A percentile compares a stretch with the other conserved stretches of the same genome.
Evolutionary conservation across 257 asterid genomes (phyloP).

Genomic region (Capsicum baccatum): DNA sequence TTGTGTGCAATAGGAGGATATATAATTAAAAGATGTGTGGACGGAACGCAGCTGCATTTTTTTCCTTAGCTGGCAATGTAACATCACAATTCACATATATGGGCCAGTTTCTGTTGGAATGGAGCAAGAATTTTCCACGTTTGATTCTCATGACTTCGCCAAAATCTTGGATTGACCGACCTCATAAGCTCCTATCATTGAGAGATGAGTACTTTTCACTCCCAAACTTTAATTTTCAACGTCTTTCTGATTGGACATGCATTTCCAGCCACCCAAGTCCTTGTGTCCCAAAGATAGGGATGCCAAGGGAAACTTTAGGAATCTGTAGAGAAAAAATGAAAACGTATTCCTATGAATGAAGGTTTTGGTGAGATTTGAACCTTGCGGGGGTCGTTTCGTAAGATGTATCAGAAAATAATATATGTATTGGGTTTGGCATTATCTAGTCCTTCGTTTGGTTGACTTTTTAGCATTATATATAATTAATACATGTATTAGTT

Average conservation of each 20-base stretch:
- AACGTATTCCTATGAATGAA: not conserved
- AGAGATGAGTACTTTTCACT: not conserved
- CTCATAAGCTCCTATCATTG: not conserved
- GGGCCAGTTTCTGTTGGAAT: not conserved
- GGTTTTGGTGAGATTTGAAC: no score
- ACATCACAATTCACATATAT: not conserved
- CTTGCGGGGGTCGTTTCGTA: no score
- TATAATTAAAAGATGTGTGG: not conserved
- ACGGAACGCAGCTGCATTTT: not conserved
- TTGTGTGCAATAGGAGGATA: not conserved
- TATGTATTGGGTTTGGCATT: no score
- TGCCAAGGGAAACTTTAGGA: not conserved
- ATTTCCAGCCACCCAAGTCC: not conserved
- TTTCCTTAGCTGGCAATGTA: not conserved
- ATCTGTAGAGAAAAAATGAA: not conserved
- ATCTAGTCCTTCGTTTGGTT: no score
- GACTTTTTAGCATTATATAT: no score
- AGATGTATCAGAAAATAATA: no score
- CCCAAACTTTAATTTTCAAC: not conserved
- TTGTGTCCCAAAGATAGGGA: conserved; percentile 16
- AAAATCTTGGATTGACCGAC: conserved; percentile 12
- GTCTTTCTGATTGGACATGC: not conserved
- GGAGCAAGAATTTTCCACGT: not conserved
- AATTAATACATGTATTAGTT: no score
- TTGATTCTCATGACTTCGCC: not conserved